Base-by-base conservation (phyloP, 1,284 basidiomycete species). In the Sanghuangporus weigelae region DNA sequence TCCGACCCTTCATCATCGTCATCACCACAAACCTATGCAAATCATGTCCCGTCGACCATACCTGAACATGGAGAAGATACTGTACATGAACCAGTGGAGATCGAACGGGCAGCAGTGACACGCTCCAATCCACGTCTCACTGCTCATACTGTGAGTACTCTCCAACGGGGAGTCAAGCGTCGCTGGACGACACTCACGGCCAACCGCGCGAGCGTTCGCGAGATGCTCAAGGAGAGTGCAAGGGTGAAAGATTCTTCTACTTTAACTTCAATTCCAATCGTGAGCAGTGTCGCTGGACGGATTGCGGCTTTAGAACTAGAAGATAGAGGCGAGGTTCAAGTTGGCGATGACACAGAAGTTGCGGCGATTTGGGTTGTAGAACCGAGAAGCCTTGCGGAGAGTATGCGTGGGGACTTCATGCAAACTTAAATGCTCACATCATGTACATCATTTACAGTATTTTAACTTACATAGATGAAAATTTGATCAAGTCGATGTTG, bases 181-280 rank as follows among this genome's bases (percentile, higher is more conserved):
- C 86, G 88, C 1, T 89, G 90, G 87, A 93, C 92, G 62, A 93
- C 90, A 21, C 76, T 94, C 55, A 92, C 89, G 5, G 90, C 90
- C 19, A 93, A 93, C 67, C 83, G 84, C 68, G 82, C 87, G 39
- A 91, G 91, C 67, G 84, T 93, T 36, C 86, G 83, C 71, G 85
- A 87, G n/a, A 78, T 93, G 42, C 70, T 92, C 66, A 78, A 81
- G 65, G 86, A 86, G 70, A 79, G 50, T 23, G 86, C 69, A 79
- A 69, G 60, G 64, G 67, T n/a, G 56, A 61, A 23, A 48, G 59
- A 36, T 38, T n/a, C 16, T 7, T 19, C 16, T n/a, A 48, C 14
- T 21, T 42, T 19, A 10, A 54, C 31, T 39, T 54, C 50, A 35
- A 35, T 44, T 19, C 26, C 23, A 36, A 12, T 66, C n/a, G 38